Percentiles rank a stretch among this genome's conserved stretches.
phyloP scores from a whole-genome alignment of 805 yeast genomes.

The Cyberlindnera xylosilytica region DNA sequence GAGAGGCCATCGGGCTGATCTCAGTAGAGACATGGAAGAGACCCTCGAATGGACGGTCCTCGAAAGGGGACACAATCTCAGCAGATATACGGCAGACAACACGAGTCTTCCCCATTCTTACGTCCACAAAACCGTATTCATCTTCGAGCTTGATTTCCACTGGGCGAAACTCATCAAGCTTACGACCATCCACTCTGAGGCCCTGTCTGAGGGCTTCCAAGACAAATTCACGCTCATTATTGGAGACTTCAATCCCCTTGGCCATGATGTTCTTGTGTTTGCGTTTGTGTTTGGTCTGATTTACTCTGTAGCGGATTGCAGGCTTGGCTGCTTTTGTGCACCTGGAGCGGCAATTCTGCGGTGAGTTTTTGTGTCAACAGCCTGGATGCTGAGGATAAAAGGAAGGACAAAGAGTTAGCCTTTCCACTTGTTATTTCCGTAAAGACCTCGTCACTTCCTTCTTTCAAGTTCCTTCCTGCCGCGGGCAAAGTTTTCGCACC shows the following conservation, averaged over 20 bases:
- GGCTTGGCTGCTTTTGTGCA: no score
- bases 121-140: constrained; percentile 79
- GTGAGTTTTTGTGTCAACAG: no score
- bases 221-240: constrained; percentile 60
- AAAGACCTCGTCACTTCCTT: no score
- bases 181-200: constrained; percentile 67
- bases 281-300: background rate
- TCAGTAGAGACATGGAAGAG: constrained; percentile 80
- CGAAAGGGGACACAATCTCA: constrained; percentile 73
- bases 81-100: constrained; percentile 73
- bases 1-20: constrained; percentile 85
- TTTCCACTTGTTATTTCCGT: no score
- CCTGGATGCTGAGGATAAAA: no score
- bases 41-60: constrained; percentile 94
- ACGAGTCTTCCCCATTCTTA: constrained; percentile 71
- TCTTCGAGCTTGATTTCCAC: constrained; percentile 63
- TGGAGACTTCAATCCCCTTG: constrained; percentile 56
- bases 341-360: no score
- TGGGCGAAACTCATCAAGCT: constrained; percentile 58
- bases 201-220: constrained; percentile 60
- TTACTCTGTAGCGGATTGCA: no score
- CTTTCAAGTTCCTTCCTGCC: no score
- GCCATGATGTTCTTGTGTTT: constrained; percentile 41
- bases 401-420: no score
- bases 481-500: background rate